A percentile compares a stretch with the other conserved stretches of the same genome.
Conservation (phyloP, 768 basidiomycete species). For the Boletus rufocinnamomeus region DNA sequence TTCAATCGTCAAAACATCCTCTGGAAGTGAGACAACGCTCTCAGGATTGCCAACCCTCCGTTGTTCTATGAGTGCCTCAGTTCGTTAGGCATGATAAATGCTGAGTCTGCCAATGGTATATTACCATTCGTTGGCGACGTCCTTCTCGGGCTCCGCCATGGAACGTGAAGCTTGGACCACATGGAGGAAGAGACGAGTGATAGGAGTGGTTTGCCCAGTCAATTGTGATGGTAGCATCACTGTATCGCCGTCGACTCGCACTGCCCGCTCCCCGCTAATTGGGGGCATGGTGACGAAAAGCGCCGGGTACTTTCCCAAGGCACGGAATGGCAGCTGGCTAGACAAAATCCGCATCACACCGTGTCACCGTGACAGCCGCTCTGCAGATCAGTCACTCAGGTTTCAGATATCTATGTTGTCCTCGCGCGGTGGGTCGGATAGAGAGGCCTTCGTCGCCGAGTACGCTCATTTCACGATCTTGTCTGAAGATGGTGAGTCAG, state of each 20-base stretch:
- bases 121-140: conserved; percentile 7
- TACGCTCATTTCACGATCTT: background rate
- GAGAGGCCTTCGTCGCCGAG: no score
- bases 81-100: background rate
- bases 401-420: no score
- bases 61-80: background rate
- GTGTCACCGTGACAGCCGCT: no score
- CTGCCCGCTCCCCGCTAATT: background rate
- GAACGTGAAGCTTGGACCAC: conserved; percentile 13
- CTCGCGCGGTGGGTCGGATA: no score
- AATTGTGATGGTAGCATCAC: background rate
- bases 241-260: background rate
- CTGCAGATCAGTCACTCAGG: no score
- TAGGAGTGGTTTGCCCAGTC: background rate
- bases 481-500: background rate
- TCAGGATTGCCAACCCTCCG: background rate
- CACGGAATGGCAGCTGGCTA: background rate
- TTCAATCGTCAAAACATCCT: background rate
- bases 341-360: background rate
- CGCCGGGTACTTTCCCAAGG: conserved; percentile 1
- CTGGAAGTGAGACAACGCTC: background rate
- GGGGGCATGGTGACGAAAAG: background rate
- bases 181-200: background rate
- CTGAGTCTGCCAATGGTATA: background rate
- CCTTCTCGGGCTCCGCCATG: conserved; percentile 10